A percentile compares a stretch with the other conserved stretches of the same genome.
These are phyloP conservation scores for Ascochyta fabae DNA, from an alignment of 2,329 filamentous ascomycete species.

Conservation along the genomic window DNA sequence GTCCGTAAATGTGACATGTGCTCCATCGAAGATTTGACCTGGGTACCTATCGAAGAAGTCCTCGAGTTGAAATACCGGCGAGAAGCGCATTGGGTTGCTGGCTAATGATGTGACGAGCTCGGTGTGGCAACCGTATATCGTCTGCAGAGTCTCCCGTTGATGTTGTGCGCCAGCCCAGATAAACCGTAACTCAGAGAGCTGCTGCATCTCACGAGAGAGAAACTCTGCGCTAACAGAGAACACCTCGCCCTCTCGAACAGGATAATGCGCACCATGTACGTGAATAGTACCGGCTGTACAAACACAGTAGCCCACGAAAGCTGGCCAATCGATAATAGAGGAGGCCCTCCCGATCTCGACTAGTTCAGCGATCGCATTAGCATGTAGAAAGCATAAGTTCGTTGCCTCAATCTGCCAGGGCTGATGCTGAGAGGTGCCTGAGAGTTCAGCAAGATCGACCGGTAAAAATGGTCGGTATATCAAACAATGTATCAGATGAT, in stretches of 20 bases:
- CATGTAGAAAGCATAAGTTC: conserved; percentile 84
- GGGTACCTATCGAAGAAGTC: conserved; percentile 88
- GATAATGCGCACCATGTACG: conserved; percentile 84
- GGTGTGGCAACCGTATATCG: conserved; percentile 77
- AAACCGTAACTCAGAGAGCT: conserved; percentile 75
- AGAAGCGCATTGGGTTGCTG: conserved; percentile 73
- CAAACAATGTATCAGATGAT: conserved; percentile 84
- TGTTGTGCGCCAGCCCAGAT: conserved; percentile 81
- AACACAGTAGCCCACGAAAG: conserved; percentile 85
- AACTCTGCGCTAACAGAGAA: conserved; percentile 74
- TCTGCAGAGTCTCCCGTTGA: conserved; percentile 78
- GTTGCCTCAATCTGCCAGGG: conserved; percentile 94
- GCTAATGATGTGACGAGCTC: conserved; percentile 78
- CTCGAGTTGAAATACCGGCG: conserved; percentile 81
- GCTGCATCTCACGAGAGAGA: conserved; percentile 78
- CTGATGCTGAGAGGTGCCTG: conserved; percentile 81
- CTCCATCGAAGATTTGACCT: conserved; percentile 73
- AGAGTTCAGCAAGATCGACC: conserved; percentile 80
- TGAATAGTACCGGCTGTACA: conserved; percentile 88
- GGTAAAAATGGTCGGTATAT: conserved; percentile 88
- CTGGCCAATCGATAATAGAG: conserved; percentile 80
- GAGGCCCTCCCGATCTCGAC: conserved; percentile 79
- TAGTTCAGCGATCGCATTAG: conserved; percentile 84
- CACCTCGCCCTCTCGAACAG: conserved; percentile 64
- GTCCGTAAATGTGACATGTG: conserved; percentile 75